Conservation (phyloP, 352 stramenopile genomes). For the Phytophthora hibernalis region DNA sequence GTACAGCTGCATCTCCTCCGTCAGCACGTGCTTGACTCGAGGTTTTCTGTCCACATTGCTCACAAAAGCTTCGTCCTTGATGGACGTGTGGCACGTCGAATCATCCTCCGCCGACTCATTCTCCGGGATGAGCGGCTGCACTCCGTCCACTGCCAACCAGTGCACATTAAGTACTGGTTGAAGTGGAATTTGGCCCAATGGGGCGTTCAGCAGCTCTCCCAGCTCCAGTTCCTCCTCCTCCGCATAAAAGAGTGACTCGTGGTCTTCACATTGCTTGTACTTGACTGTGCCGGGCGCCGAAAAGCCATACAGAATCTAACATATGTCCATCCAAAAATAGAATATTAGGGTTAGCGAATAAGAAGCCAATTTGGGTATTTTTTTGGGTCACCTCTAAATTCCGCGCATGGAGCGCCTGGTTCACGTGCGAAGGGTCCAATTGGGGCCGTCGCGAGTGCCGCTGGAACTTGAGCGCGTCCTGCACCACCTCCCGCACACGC, state of each 20-base stretch:
- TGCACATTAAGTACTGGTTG: constrained; percentile 78
- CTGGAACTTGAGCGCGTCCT: constrained; percentile 89
- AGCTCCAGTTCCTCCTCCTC: constrained; percentile 83
- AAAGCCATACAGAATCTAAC: constrained; percentile 80
- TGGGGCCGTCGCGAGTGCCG: constrained; percentile 66
- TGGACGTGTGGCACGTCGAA: constrained; percentile 69
- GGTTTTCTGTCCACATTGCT: constrained; percentile 76
- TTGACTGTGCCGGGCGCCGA: constrained; percentile 52
- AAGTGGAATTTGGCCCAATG: constrained; percentile 75
- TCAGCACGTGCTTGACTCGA: constrained; percentile 88
- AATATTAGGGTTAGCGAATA: constrained; percentile 5
- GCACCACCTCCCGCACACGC: constrained; percentile 81
- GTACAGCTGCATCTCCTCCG: constrained; percentile 91
- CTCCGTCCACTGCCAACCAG: constrained; percentile 85
- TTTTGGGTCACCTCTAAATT: constrained; percentile 58
- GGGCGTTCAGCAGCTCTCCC: constrained; percentile 74
- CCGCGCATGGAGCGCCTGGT: constrained; percentile 77
- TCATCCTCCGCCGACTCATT: constrained; percentile 83
- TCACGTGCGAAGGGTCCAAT: constrained; percentile 73
- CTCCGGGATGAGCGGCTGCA: constrained; percentile 85
- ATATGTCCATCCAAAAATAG: constrained; percentile 1
- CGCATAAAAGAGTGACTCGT: constrained; percentile 64
- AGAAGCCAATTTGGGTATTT: neutral
- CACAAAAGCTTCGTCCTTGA: constrained; percentile 82
- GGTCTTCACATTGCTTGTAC: constrained; percentile 71